Conservation (phyloP, 2,329 filamentous ascomycete species). For the Emydomyces testavorans region DNA sequence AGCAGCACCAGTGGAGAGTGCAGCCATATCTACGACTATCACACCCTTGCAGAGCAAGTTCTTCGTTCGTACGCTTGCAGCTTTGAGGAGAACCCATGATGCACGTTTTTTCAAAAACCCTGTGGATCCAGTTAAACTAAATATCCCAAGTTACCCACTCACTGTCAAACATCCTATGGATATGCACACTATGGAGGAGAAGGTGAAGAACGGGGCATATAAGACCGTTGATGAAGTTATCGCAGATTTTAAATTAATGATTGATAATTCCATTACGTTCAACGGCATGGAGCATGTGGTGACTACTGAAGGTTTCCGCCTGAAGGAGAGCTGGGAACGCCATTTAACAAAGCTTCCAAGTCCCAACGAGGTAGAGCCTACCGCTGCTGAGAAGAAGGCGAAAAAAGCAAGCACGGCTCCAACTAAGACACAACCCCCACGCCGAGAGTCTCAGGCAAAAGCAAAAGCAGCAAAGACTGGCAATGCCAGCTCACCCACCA, state of each 20-base stretch:
- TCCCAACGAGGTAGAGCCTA: constrained; percentile 46
- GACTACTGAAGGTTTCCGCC: constrained; percentile 53
- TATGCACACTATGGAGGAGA: constrained; percentile 67
- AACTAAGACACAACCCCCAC: constrained; percentile 35
- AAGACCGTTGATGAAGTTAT: constrained; percentile 58
- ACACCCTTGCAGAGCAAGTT: constrained; percentile 36
- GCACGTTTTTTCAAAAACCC: constrained; percentile 65
- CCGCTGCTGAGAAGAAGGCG: constrained; percentile 51
- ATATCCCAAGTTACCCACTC: constrained; percentile 61
- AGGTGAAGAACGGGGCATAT: constrained; percentile 62
- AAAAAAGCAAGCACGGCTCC: constrained; percentile 31
- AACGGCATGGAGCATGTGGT: constrained; percentile 71
- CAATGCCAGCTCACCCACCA: constrained; percentile 31
- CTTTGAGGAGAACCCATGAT: constrained; percentile 71
- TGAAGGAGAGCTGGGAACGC: constrained; percentile 49
- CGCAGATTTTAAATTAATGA: constrained; percentile 63
- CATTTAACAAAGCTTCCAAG: constrained; percentile 50
- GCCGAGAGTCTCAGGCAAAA: constrained; percentile 35
- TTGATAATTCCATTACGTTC: constrained; percentile 67
- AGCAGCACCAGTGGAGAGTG: constrained; percentile 24
- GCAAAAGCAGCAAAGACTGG: constrained; percentile 25
- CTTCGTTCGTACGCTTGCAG: constrained; percentile 30
- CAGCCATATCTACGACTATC: constrained; percentile 20
- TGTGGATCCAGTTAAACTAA: constrained; percentile 63
- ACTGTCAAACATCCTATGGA: constrained; percentile 74